phyloP scores from a whole-genome alignment of 495 filamentous ascomycete species.

The Gamarada debralockiae region DNA sequence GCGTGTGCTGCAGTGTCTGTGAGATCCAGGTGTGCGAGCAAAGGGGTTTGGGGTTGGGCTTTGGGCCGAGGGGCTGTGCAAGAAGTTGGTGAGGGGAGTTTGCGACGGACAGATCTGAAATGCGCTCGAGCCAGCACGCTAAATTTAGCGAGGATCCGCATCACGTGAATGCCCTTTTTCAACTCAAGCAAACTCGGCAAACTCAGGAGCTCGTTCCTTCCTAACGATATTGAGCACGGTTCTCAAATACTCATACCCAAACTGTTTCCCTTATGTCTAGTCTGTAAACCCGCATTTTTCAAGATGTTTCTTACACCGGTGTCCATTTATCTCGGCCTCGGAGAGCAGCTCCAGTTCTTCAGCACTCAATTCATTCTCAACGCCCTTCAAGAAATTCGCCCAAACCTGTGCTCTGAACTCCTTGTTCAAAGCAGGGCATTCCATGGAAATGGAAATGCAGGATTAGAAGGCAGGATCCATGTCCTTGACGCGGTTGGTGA shows the following conservation, averaged over 20 bases:
- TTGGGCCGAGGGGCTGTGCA: no score
- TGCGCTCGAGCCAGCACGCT: no score
- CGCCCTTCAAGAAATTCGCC: conserved; percentile 15
- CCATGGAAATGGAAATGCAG: conserved; percentile 17
- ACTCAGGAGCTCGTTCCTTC: no score
- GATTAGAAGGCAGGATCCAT: conserved; percentile 21
- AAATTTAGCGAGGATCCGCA: no score
- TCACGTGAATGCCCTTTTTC: no score
- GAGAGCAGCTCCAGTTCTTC: conserved; percentile 11
- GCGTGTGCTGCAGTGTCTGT: no score
- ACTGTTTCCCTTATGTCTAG: conserved; percentile 8
- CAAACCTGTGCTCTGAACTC: conserved; percentile 11
- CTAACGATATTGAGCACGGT: conserved; percentile 18
- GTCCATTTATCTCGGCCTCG: conserved; percentile 19
- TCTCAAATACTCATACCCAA: conserved; percentile 13
- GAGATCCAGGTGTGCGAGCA: no score
- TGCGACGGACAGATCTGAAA: no score
- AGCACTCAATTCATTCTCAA: conserved; percentile 9
- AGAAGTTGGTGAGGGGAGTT: no score
- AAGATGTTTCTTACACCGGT: conserved; percentile 24
- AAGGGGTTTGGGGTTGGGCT: no score
- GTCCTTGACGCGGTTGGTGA: conserved; percentile 58
- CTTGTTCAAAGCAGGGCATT: conserved; percentile 12
- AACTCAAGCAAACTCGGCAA: no score
- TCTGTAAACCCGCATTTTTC: conserved; percentile 17